Percentiles rank a stretch among this genome's conserved stretches.
Evolutionary conservation across 2,329 filamentous ascomycete genomes (phyloP).

Genomic region (Pseudopyrenochaeta lycopersici): DNA sequence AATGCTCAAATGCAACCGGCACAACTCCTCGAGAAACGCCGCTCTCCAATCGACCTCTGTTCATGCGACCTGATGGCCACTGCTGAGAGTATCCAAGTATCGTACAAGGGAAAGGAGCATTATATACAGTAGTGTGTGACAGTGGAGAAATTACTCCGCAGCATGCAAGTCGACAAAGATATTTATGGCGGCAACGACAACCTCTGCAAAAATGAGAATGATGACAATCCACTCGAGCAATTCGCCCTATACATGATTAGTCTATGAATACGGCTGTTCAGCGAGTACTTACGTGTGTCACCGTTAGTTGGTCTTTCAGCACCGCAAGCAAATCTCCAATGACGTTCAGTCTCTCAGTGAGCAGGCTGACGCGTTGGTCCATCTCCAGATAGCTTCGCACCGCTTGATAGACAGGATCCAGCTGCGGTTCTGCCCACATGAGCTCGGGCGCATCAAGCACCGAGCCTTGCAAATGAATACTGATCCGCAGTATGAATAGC

Average conservation of each 20-base stretch:
- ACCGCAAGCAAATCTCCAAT: conserved; percentile 93
- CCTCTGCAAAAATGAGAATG: conserved; percentile 93
- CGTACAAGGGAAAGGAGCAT: conserved; percentile 19
- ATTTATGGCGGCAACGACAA: conserved; percentile 90
- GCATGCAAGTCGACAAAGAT: conserved; percentile 94
- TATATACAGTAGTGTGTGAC: conserved; percentile 21
- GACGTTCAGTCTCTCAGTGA: conserved; percentile 90
- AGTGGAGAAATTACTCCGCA: conserved; percentile 55
- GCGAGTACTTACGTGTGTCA: conserved; percentile 64
- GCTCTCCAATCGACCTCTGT: too few relatives aligned
- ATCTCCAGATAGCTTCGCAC: conserved; percentile 97
- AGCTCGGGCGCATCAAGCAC: conserved; percentile 96
- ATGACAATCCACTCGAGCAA: conserved; percentile 74
- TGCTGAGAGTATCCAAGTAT: conserved; percentile 17
- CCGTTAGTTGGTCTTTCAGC: conserved; percentile 92
- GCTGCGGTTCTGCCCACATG: conserved; percentile 97
- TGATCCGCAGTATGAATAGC: conserved; percentile 96
- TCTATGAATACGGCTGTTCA: not conserved
- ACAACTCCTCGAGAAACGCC: too few relatives aligned
- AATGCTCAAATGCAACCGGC: too few relatives aligned
- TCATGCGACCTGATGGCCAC: too few relatives aligned
- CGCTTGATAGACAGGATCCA: conserved; percentile 95
- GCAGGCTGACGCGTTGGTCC: conserved; percentile 88
- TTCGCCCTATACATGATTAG: conserved; percentile 49
- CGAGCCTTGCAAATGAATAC: conserved; percentile 96